Conservation (phyloP, 371 early-diverging fungal species). For the Apophysomyces ossiformis region DNA sequence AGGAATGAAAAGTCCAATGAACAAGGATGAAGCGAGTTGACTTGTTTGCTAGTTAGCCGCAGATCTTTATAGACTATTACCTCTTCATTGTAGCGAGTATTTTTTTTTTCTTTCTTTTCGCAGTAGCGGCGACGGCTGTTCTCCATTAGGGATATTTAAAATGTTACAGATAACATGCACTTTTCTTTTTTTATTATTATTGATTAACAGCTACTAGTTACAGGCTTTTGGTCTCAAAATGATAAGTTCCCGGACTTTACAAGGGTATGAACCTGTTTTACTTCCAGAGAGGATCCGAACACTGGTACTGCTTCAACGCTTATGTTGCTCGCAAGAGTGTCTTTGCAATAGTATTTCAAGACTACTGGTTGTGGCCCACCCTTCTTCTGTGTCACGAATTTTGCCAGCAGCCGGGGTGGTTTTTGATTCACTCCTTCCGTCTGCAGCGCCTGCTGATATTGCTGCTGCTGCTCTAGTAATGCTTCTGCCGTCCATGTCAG, state of each 20-base stretch:
- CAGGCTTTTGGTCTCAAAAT: neutral
- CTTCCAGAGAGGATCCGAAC: slow-evolving; percentile 23
- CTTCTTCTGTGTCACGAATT: slow-evolving; percentile 18
- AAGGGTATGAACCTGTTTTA: slow-evolving; percentile 21
- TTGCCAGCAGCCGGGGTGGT: slow-evolving; percentile 23
- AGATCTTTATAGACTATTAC: too few species aligned
- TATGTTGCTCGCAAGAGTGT: slow-evolving; percentile 14
- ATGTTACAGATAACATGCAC: too few species aligned
- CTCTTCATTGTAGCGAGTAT: too few species aligned
- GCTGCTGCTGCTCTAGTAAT: slow-evolving; percentile 1
- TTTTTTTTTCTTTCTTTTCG: too few species aligned
- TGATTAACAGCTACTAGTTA: too few species aligned
- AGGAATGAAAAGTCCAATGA: too few species aligned
- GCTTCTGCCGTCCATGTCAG: slow-evolving; percentile 25
- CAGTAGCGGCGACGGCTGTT: too few species aligned
- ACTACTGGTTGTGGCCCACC: slow-evolving; percentile 16
- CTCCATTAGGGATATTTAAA: too few species aligned
- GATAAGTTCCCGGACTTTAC: slow-evolving; percentile 18
- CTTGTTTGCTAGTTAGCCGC: too few species aligned
- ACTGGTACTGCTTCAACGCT: slow-evolving; percentile 26
- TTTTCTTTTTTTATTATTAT: too few species aligned
- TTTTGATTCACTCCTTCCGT: neutral
- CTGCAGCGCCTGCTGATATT: neutral
- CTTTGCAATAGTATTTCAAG: slow-evolving; percentile 21
- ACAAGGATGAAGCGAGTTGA: too few species aligned